phyloP scores from a whole-genome alignment of 1,139 yeast genomes.

The Magnusiomyces tetraspermus region DNA sequence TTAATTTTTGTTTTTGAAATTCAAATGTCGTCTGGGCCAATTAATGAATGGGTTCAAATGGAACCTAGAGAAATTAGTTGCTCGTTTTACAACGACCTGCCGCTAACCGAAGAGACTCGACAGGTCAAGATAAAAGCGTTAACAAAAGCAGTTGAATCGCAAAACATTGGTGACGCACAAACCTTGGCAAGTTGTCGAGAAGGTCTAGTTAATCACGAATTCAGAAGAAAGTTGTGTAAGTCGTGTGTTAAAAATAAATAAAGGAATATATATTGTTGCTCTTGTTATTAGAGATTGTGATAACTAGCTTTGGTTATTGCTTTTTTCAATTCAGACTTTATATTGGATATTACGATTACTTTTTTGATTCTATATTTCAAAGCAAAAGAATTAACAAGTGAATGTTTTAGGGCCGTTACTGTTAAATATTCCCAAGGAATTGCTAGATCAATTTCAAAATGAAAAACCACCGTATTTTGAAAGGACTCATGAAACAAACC shows the following conservation, averaged over 20 bases:
- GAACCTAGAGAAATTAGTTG: conserved; percentile 41
- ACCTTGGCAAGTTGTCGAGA: conserved; percentile 39
- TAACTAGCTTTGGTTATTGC: neutral
- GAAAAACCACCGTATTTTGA: neutral
- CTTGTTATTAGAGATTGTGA: neutral
- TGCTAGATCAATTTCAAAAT: neutral
- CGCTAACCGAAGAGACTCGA: conserved; percentile 36
- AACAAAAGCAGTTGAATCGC: conserved; percentile 33
- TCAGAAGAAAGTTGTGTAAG: conserved; percentile 8
- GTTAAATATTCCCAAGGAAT: neutral
- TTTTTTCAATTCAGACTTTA: neutral
- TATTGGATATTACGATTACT: neutral
- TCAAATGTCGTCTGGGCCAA: too few relatives aligned
- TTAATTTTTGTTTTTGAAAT: too few relatives aligned
- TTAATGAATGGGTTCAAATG: conserved; percentile 40
- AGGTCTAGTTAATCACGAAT: conserved; percentile 39
- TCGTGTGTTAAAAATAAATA: neutral
- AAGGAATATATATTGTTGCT: too few relatives aligned
- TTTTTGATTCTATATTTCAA: too few relatives aligned
- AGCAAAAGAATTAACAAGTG: neutral
- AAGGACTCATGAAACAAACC: neutral
- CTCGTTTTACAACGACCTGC: conserved; percentile 40
- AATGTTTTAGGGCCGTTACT: conserved; percentile 1
- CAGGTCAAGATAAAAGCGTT: conserved; percentile 37
- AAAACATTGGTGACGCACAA: conserved; percentile 30